A percentile compares a stretch with the other conserved stretches of the same genome.
Evolutionary conservation across 371 early-diverging fungal genomes (phyloP).

Genomic region (Mortierella sp.): DNA sequence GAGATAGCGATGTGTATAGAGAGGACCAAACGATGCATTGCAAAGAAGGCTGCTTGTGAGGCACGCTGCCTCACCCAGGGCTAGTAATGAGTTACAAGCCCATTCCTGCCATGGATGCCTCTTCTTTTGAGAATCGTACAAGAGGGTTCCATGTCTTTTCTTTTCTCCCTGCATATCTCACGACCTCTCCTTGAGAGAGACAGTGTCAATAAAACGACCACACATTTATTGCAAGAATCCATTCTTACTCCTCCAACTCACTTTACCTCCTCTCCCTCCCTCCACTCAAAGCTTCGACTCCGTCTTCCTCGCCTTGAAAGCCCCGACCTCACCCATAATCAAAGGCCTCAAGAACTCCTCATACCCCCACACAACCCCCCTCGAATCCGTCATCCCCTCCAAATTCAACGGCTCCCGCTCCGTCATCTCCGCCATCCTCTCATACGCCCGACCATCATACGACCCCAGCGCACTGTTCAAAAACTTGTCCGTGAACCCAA

Average conservation of each 20-base stretch:
- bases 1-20: too few relatives aligned
- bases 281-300: constrained; percentile 32
- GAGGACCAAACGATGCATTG: too few relatives aligned
- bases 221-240: background rate
- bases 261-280: background rate
- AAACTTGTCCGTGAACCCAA: constrained; percentile 77
- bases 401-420: constrained; percentile 78
- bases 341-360: constrained; percentile 69
- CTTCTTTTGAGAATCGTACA: too few relatives aligned
- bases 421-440: constrained; percentile 74
- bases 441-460: constrained; percentile 80
- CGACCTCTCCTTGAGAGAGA: too few relatives aligned
- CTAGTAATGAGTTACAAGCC: too few relatives aligned
- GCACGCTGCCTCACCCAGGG: too few relatives aligned
- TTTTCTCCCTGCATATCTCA: too few relatives aligned
- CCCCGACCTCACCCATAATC: constrained; percentile 50
- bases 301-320: constrained; percentile 26
- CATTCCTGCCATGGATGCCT: too few relatives aligned
- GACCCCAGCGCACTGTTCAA: constrained; percentile 82
- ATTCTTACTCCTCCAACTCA: background rate
- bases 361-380: constrained; percentile 63
- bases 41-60: too few relatives aligned
- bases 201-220: background rate
- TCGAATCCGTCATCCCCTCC: constrained; percentile 55
- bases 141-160: too few relatives aligned